Evolutionary conservation across 108 stramenopile genomes (phyloP), one percentile per base, ranked within the genome.

Genomic region (Fistulifera pelliculosa): DNA sequence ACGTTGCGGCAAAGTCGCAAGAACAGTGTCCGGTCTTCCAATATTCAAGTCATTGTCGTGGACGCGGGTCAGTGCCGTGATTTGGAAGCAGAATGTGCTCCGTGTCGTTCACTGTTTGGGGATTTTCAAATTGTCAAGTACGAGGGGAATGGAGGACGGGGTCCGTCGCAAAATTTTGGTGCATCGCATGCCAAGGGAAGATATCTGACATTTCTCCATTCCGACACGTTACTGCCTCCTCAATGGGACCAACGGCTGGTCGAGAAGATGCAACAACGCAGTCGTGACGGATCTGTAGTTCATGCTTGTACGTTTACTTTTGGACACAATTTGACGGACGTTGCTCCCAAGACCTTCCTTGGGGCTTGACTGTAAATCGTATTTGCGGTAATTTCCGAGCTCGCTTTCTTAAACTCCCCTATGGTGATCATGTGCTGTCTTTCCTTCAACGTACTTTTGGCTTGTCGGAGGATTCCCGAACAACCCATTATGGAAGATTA

Each of bases 401-500:
- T 21, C 52, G 69, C 31, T 51, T 82, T 22, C 85, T 66, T 52
- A 64, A 72, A 17, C 67, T 90, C n/a, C 87, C 87, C 0, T 94
- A 94, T 56, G 93, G 93, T 17, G 93, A 94, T 76, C 83, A 83
- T 56, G 67, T 64, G 24, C 52, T 94, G 21, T 74, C 83, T n/a
- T 94, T 22, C 85, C 83, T n/a, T 56, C 71, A 8, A 27, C 54
- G 47, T 60, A 83, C 4, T 87, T 94, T 60, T 22, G 71, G 15
- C 75, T 65, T 47, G 23, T 94, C 1, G 89, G 93, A 18, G 93
- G 93, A 17, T 91, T 61, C 93, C 88, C 8, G 72, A 87, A 52
- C 82, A 89, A 58, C 48, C 47, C 31, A 41, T 94, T 11, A 87
- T 94, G 87, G 93, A 94, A 62, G 93, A 94, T 66, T 94, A 81